Percentiles rank a stretch among this genome's conserved stretches.
Evolutionary conservation across 805 yeast genomes (phyloP).

Genomic region (Helenozyma rhizophorensis): DNA sequence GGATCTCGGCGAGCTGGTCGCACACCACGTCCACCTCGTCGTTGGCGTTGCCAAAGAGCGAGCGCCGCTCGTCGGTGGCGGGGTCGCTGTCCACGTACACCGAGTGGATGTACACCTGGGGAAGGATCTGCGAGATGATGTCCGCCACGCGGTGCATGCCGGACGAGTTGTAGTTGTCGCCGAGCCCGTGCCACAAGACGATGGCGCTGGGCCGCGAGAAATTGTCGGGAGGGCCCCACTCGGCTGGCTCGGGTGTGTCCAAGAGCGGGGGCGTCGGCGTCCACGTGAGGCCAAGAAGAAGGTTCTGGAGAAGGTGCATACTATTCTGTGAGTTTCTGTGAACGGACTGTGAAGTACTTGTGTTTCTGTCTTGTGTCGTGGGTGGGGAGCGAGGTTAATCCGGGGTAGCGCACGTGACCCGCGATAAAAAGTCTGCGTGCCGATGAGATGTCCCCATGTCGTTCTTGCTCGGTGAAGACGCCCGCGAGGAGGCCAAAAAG

Average conservation of each 20-base stretch:
- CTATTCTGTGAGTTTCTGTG: too few relatives aligned
- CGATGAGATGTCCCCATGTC: slow-evolving; percentile 8
- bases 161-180: slow-evolving; percentile 64
- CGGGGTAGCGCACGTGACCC: slow-evolving; percentile 9
- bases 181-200: slow-evolving; percentile 83
- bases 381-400: too few relatives aligned
- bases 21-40: slow-evolving; percentile 54
- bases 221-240: neutral
- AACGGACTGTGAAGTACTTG: too few relatives aligned
- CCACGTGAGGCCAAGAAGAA: too few relatives aligned
- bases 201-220: slow-evolving; percentile 31
- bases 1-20: slow-evolving; percentile 41
- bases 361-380: too few relatives aligned
- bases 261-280: too few relatives aligned
- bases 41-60: slow-evolving; percentile 58
- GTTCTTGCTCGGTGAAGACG: slow-evolving; percentile 16
- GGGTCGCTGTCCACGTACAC: slow-evolving; percentile 48
- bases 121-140: slow-evolving; percentile 40
- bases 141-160: slow-evolving; percentile 48
- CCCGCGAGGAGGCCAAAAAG: slow-evolving; percentile 15
- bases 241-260: neutral
- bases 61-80: slow-evolving; percentile 47
- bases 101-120: slow-evolving; percentile 50
- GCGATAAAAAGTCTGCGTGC: slow-evolving; percentile 1
- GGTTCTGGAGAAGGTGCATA: too few relatives aligned